Conservation (phyloP, 2,329 filamentous ascomycete species). For the Trichoderma hamatum region DNA sequence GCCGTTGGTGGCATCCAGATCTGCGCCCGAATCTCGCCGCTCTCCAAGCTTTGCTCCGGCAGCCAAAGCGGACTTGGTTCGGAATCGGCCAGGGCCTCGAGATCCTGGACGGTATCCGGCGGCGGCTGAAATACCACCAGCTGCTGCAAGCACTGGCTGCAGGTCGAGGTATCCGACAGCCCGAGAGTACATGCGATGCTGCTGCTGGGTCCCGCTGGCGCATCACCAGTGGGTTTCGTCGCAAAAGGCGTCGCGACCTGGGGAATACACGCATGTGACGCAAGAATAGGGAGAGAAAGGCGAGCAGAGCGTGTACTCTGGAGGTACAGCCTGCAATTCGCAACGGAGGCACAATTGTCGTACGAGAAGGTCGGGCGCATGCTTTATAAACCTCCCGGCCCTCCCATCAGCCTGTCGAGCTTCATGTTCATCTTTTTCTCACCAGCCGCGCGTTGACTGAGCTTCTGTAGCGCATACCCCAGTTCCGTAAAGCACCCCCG, state of each 20-base stretch:
- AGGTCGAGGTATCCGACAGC: background rate
- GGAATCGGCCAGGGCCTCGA: constrained; percentile 6
- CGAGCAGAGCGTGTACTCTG: constrained; percentile 1
- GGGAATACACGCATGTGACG: constrained; percentile 1
- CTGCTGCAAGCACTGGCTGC: background rate
- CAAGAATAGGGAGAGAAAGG: background rate
- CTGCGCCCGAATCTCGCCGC: background rate
- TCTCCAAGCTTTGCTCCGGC: background rate
- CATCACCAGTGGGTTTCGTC: background rate
- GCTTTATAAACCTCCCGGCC: constrained; percentile 15
- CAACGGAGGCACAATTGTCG: constrained; percentile 21
- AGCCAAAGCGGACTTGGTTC: constrained; percentile 13
- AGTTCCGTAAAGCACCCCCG: background rate
- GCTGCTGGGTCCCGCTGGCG: constrained; percentile 9
- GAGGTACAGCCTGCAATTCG: constrained; percentile 7
- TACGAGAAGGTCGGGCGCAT: background rate
- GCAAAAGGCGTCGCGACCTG: constrained; percentile 8
- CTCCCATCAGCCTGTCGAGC: background rate
- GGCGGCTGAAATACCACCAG: background rate
- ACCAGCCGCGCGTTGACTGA: background rate
- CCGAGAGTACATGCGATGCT: background rate
- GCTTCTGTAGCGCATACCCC: background rate
- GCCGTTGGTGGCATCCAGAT: constrained; percentile 19
- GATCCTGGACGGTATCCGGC: background rate
- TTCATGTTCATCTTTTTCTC: background rate